Evolutionary conservation across 78 protist genomes (phyloP), one percentile per base, ranked within the genome.

Genomic region (Chrysochromulina tobinii): DNA sequence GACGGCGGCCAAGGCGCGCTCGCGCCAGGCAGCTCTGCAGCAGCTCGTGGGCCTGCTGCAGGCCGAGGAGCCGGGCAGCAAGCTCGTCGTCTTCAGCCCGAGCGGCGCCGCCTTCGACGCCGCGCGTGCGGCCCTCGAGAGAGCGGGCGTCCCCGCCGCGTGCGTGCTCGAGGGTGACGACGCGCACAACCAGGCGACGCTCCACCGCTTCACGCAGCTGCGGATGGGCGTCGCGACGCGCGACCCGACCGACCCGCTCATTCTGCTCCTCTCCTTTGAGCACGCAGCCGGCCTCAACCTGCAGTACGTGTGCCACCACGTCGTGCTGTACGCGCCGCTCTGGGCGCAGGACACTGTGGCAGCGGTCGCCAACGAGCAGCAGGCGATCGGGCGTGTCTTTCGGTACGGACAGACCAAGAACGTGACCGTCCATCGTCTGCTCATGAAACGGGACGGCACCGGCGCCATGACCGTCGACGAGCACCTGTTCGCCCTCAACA

Each of bases 291-390:
- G 72, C 48, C 72, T 66, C 72, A 66, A 66, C n/a, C n/a, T 66
- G 72, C 72, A 66, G 72, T 21, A 66, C n/a, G 72, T 9, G n/a
- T 66, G 72, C 72, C 72, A 66, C n/a, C 72, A 66, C n/a, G 72
- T 66, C 48, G 17, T 66, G 25, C 72, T 66, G 48, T 66, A 21
- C n/a, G 72, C 72, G 72, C 72, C 72, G 48, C 72, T 66, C 25
- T 15, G 25, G 48, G 7, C 9, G n/a, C 48, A 9, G 48, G 25
- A 9, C 72, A 66, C 9, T 9, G 18, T 66, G n/a, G 72, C 72
- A 3, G 72, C 72, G n/a, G 72, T 66, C n/a, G 72, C n/a, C 72
- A 66, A 66, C 9, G 72, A 66, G 72, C 72, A 66, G 72, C 72
- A 66, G 72, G 9, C 72, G 9, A 66, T 66, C 18, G 72, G 72